A percentile compares a stretch with the other conserved stretches of the same genome.
phyloP scores from a whole-genome alignment of 371 early-diverging fungal species.

The Phascolomyces articulosus region DNA sequence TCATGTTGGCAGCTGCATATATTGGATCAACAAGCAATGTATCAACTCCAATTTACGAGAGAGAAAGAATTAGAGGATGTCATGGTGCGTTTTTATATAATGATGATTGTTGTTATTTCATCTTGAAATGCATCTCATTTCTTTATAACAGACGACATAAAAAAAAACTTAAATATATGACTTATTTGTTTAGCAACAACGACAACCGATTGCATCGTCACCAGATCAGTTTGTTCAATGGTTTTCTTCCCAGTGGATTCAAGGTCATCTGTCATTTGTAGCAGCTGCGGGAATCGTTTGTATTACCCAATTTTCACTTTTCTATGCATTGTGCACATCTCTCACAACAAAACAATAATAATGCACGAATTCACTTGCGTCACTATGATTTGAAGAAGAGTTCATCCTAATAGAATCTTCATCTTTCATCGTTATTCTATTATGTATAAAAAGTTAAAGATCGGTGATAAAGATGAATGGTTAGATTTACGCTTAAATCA shows the following conservation, averaged over 20 bases:
- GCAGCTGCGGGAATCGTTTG: background rate
- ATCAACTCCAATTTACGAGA: background rate
- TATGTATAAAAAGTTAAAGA: background rate
- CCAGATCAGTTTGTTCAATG: conserved; percentile 5
- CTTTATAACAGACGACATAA: too few relatives aligned
- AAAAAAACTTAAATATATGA: too few relatives aligned
- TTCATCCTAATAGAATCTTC: too few relatives aligned
- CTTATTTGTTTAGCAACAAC: conserved; percentile 5
- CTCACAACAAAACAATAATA: too few relatives aligned
- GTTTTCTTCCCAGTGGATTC: background rate
- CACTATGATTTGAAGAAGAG: too few relatives aligned
- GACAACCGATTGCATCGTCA: conserved; percentile 1
- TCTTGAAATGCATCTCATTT: background rate
- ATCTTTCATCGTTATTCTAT: background rate
- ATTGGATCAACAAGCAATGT: background rate
- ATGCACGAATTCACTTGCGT: too few relatives aligned
- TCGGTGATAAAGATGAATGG: background rate
- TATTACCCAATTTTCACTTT: background rate
- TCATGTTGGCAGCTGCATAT: conserved; percentile 8
- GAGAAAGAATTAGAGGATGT: background rate
- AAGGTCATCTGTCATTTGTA: conserved; percentile 2
- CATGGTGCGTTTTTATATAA: background rate
- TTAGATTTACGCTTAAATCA: background rate
- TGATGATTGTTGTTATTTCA: background rate
- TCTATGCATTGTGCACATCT: too few relatives aligned